These are phyloP conservation scores for Talaromyces amestolkiae DNA, from an alignment of 2,329 filamentous ascomycete genomes.

Conservation along the genomic window DNA sequence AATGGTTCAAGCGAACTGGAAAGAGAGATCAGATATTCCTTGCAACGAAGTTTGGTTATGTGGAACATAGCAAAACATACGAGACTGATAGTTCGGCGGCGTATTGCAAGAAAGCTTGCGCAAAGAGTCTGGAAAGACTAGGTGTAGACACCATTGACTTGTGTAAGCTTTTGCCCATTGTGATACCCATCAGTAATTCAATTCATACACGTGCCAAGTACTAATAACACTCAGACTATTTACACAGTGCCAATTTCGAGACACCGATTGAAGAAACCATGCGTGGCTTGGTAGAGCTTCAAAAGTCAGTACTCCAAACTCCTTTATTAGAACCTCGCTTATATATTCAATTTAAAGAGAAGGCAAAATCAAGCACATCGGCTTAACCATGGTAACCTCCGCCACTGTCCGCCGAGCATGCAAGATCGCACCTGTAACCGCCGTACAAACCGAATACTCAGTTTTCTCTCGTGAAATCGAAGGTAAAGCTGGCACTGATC, in stretches of 20 bases:
- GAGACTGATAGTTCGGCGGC: slow-evolving; percentile 38
- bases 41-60: slow-evolving; percentile 52
- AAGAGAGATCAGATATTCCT: slow-evolving; percentile 49
- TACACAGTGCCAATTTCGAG: slow-evolving; percentile 44
- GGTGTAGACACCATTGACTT: slow-evolving; percentile 48
- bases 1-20: slow-evolving; percentile 13
- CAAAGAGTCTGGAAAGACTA: slow-evolving; percentile 39
- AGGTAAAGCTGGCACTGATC: slow-evolving; percentile 3
- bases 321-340: background rate
- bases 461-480: slow-evolving; percentile 40
- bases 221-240: slow-evolving; percentile 32
- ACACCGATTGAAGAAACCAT: slow-evolving; percentile 43
- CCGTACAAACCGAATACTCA: slow-evolving; percentile 56
- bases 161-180: slow-evolving; percentile 20
- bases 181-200: background rate
- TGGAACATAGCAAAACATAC: slow-evolving; percentile 17
- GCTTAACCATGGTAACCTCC: slow-evolving; percentile 54
- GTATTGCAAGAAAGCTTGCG: slow-evolving; percentile 21
- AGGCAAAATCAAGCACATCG: slow-evolving; percentile 52
- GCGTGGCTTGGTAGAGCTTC: slow-evolving; percentile 44
- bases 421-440: slow-evolving; percentile 51
- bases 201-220: background rate
- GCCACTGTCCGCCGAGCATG: slow-evolving; percentile 52
- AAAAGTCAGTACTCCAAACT: slow-evolving; percentile 21
- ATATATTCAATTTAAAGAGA: background rate